Base-by-base conservation (phyloP, 2,329 filamentous ascomycete species). In the Calonectria pteridis region DNA sequence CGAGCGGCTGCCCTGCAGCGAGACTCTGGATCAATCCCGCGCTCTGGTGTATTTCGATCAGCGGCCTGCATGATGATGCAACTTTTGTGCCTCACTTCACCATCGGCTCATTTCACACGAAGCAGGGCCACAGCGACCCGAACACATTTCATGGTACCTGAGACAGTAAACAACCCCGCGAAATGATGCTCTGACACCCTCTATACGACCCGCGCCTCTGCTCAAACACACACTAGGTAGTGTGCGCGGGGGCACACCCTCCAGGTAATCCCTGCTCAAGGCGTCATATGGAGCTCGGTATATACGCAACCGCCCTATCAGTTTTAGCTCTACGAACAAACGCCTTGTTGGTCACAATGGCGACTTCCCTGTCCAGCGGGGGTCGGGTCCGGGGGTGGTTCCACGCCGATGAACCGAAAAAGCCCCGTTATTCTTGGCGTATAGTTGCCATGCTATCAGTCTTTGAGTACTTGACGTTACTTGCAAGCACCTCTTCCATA, bases 331-430 rank as follows among this genome's bases (percentile, higher is more conserved):
- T 23, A 37, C 33, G 46, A 33, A 59, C 33, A 75, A 66, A 75
- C 74, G 70, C 46, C 50, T 77, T 77, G 74, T 77, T 77, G 76
- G 76, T 40, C 49, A 53, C 62, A 68, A 76, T 76, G 69, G 76
- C 76, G 76, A 77, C 69, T 74, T 68, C 55, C 37, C 76, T 64
- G 59, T 67, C 23, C 18, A 13, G 28, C 64, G 64, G 37, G 66
- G 67, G 40, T 59, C 53, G 31, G 53, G 29, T 35, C 50, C 26
- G 4, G 50, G 18, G 53, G 6, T 37, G 65, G 67, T 53, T 73
- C 71, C 70, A 73, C 75, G 73, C 73, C 75, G 75, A 76, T 49
- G 75, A 63, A 73, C 73, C 75, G 73, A 76, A 58, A 58, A 63
- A 33, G 43, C 23, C 31, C 28, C n/a, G 9, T 35, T 35, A 16